Conservation (phyloP, 2,329 filamentous ascomycete species). For the Sclerotinia subarctica region DNA sequence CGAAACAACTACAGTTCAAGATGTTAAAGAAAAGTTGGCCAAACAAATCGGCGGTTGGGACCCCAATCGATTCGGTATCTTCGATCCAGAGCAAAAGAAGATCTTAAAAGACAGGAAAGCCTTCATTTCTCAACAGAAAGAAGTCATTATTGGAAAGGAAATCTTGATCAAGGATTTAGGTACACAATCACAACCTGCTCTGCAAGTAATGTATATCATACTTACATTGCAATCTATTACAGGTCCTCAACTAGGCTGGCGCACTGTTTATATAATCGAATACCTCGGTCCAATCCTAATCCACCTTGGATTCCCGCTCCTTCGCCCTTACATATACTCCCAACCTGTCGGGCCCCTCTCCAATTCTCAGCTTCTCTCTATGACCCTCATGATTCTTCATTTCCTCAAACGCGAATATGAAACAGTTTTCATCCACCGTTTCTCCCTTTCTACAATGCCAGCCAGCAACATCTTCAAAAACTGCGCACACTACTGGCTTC, state of each 20-base stretch:
- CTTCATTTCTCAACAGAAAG: conserved; percentile 47
- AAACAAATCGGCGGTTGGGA: conserved; percentile 51
- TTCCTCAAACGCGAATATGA: conserved; percentile 95
- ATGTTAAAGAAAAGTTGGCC: conserved; percentile 56
- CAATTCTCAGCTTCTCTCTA: conserved; percentile 68
- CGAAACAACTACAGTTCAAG: conserved; percentile 53
- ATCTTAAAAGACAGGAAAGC: conserved; percentile 61
- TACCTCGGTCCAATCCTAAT: conserved; percentile 90
- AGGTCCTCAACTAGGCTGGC: conserved; percentile 90
- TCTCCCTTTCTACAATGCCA: conserved; percentile 94
- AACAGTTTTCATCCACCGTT: conserved; percentile 91
- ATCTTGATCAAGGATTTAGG: conserved; percentile 92
- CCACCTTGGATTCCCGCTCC: conserved; percentile 67
- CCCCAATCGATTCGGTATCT: conserved; percentile 60
- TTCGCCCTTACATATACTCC: conserved; percentile 71
- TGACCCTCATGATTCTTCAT: conserved; percentile 73
- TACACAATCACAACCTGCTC: conserved; percentile 43
- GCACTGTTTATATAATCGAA: conserved; percentile 90
- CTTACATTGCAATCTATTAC: background rate
- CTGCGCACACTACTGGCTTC: conserved; percentile 87
- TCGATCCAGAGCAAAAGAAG: conserved; percentile 58
- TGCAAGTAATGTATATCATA: background rate
- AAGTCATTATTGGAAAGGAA: conserved; percentile 50
- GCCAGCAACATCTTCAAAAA: conserved; percentile 90
- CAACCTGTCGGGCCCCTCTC: conserved; percentile 51